A percentile compares a stretch with the other conserved stretches of the same genome.
phyloP scores from a whole-genome alignment of 108 stramenopile genomes.

The Heterococcus sp. region DNA sequence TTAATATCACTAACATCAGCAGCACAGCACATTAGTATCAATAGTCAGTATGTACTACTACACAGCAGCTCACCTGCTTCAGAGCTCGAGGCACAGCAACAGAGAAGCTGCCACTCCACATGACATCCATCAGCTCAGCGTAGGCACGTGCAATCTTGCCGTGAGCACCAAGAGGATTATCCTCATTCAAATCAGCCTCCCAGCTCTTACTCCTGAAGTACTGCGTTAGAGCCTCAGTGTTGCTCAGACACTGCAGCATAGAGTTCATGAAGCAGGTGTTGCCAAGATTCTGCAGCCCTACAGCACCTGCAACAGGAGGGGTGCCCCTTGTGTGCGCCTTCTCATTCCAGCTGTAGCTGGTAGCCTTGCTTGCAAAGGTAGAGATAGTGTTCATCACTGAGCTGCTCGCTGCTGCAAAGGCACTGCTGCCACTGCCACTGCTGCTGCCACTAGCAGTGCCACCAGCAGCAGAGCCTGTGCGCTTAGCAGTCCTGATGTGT shows the following conservation, averaged over 20 bases:
- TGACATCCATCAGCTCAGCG: slow-evolving; percentile 71
- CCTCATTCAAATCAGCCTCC: slow-evolving; percentile 73
- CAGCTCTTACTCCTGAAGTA: slow-evolving; percentile 68
- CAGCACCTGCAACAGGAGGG: slow-evolving; percentile 40
- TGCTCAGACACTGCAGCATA: slow-evolving; percentile 84
- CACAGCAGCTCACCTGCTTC: too few species aligned
- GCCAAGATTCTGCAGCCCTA: slow-evolving; percentile 92
- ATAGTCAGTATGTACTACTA: too few species aligned
- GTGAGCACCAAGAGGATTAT: slow-evolving; percentile 85
- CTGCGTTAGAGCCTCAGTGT: slow-evolving; percentile 73
- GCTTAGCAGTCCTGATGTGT: too few species aligned
- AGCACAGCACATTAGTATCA: too few species aligned
- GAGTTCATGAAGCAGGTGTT: slow-evolving; percentile 95
- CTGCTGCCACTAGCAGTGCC: too few species aligned
- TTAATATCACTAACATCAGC: too few species aligned
- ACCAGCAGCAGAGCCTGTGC: too few species aligned
- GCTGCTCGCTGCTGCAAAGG: neutral
- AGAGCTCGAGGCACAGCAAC: neutral
- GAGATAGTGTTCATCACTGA: neutral
- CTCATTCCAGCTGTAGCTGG: neutral
- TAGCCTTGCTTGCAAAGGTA: neutral
- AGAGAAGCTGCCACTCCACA: slow-evolving; percentile 67
- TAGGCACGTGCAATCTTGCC: slow-evolving; percentile 87
- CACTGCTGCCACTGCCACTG: too few species aligned
- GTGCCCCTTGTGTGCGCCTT: slow-evolving; percentile 9